Base-by-base conservation (phyloP, 345 rosid species). In the Sisymbrium altissimum region DNA sequence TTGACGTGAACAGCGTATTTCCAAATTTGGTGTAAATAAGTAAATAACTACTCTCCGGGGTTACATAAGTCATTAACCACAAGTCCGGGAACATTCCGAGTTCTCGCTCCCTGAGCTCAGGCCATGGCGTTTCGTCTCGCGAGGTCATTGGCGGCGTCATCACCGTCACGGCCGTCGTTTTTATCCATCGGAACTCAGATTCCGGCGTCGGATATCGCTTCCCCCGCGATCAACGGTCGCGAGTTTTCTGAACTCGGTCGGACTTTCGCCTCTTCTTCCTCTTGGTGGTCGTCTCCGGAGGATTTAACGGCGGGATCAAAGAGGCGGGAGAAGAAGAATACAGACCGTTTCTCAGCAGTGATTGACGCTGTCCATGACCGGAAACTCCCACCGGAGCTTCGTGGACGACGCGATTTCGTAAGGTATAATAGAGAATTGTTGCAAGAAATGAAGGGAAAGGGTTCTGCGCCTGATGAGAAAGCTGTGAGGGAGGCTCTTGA, bases 331-430 rank as follows among this genome's bases (percentile, higher is more conserved):
- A 83, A 82, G 80, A 90, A 86, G 78, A 73, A 55, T 3, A 69
- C 79, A 1, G 91, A 90, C 17, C 92, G 96, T 39, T 76, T 89
- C 4, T 91, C 97, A 1, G 61, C 85, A 9, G 90, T 82, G 46
- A 85, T 88, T 27, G 95, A 88, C 70, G 89, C 89, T 68, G 87
- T 86, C 52, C 86, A 93, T 46, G 95, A 91, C 74, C 87, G 91
- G 35, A 89, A 91, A 76, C 96, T 93, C 30, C 97, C 96, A 5
- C 91, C 96, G 3, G 96, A 91, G 71, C 87, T 93, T 75, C 96
- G 97, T 29, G 98, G 98, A 38, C 89, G 81, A 13, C 91, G 92
- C 62, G 84, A 86, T 75, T 54, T 81, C 68, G 86, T 91, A 67
- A 84, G 95, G 96, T 93, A 12, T 14, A 64, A 29, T 19, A 83